A percentile compares a stretch with the other conserved stretches of the same genome.
These are phyloP conservation scores for Graphiopsis chlorocephala DNA, from an alignment of 2,329 filamentous ascomycete genomes.

Conservation along the genomic window DNA sequence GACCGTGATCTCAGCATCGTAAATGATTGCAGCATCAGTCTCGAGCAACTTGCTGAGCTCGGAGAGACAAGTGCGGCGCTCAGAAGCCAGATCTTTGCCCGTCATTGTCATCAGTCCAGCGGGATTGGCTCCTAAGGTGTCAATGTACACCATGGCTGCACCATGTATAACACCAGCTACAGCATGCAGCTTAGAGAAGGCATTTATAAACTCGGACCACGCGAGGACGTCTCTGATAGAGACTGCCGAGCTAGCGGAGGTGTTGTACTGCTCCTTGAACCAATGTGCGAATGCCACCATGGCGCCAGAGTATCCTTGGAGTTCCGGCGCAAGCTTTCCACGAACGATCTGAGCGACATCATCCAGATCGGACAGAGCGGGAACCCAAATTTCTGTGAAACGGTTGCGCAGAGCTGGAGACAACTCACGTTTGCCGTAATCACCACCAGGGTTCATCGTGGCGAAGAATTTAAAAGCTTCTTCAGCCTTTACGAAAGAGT, in stretches of 20 bases:
- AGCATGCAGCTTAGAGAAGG: conserved; percentile 20
- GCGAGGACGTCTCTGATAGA: conserved; percentile 90
- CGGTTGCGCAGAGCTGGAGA: conserved; percentile 93
- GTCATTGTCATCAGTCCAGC: conserved; percentile 78
- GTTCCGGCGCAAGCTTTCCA: conserved; percentile 63
- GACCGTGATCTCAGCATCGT: conserved; percentile 62
- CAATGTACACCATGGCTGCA: conserved; percentile 91
- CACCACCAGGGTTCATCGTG: conserved; percentile 98
- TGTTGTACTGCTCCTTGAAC: conserved; percentile 80
- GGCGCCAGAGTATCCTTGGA: conserved; percentile 58
- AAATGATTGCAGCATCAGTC: conserved; percentile 62
- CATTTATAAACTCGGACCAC: conserved; percentile 91
- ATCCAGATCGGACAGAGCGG: conserved; percentile 75
- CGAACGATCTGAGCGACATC: conserved; percentile 86
- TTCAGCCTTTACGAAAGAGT: conserved; percentile 73
- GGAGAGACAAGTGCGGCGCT: conserved; percentile 69
- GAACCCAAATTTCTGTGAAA: conserved; percentile 99
- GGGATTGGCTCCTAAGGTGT: conserved; percentile 91
- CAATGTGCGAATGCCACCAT: conserved; percentile 89
- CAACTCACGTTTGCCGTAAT: conserved; percentile 96
- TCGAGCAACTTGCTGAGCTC: conserved; percentile 57
- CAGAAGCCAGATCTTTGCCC: conserved; percentile 64
- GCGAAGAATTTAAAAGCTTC: conserved; percentile 92
- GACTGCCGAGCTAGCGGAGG: conserved; percentile 71
- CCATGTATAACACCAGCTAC: conserved; percentile 65